Evolutionary conservation across 1,284 basidiomycete genomes (phyloP).

Genomic region (Ceratobasidium sp.): DNA sequence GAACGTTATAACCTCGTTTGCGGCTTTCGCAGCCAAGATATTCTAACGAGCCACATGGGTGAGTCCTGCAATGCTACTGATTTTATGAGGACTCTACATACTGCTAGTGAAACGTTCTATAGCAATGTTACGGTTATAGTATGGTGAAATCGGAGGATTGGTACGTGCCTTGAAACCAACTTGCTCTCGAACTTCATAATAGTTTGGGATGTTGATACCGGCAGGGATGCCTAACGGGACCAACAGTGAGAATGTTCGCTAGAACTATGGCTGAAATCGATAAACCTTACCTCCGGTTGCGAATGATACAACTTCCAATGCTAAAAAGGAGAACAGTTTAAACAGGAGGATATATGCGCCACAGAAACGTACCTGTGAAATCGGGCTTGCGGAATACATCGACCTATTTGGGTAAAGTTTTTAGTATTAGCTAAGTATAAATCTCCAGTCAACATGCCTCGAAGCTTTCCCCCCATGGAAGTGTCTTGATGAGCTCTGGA

Average conservation of each 20-base stretch:
- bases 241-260: background rate
- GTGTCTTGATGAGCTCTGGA: conserved; percentile 73
- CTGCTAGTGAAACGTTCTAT: conserved; percentile 73
- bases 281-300: conserved; percentile 69
- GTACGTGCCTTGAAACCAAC: conserved; percentile 69
- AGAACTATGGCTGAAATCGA: background rate
- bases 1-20: conserved; percentile 79
- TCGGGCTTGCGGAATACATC: conserved; percentile 84
- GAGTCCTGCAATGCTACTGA: background rate
- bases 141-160: background rate
- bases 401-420: conserved; percentile 55
- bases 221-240: conserved; percentile 80
- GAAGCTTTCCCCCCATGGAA: conserved; percentile 84
- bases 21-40: conserved; percentile 82
- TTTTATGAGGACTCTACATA: conserved; percentile 49
- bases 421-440: background rate
- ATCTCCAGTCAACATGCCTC: conserved; percentile 69
- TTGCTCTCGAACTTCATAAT: conserved; percentile 79
- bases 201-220: conserved; percentile 68
- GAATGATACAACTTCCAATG: conserved; percentile 78
- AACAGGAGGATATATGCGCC: too few species aligned
- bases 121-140: conserved; percentile 28
- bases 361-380: conserved; percentile 66
- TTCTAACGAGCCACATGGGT: conserved; percentile 55
- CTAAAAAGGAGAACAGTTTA: conserved; percentile 41